Evolutionary conservation across 768 basidiomycete species (phyloP).

Genomic region (Nidularia sp.): DNA sequence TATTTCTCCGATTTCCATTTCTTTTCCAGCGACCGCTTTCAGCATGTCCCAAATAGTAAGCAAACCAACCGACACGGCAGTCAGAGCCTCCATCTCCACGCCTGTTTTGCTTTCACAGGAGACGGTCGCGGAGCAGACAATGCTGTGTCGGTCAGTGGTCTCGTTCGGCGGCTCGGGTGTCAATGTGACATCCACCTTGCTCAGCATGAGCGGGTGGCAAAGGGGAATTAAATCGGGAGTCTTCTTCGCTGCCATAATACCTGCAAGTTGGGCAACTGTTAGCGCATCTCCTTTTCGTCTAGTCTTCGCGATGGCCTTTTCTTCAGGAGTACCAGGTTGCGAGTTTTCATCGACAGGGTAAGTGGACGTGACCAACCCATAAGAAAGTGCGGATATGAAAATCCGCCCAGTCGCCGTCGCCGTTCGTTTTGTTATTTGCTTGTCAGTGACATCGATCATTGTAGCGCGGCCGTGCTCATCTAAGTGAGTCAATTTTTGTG

Average conservation of each 20-base stretch:
- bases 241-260: constrained; percentile 83
- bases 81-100: constrained; percentile 92
- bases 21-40: constrained; percentile 83
- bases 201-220: constrained; percentile 79
- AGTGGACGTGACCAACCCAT: constrained; percentile 51
- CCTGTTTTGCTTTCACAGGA: constrained; percentile 79
- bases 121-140: constrained; percentile 65
- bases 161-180: constrained; percentile 32
- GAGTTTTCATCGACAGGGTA: constrained; percentile 21
- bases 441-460: constrained; percentile 81
- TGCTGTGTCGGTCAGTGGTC: constrained; percentile 31
- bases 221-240: constrained; percentile 83
- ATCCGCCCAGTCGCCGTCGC: constrained; percentile 80
- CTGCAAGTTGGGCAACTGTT: constrained; percentile 78
- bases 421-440: constrained; percentile 53
- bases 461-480: constrained; percentile 63
- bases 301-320: constrained; percentile 44
- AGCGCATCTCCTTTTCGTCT: constrained; percentile 66
- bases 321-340: constrained; percentile 11
- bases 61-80: constrained; percentile 73
- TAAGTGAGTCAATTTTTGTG: constrained; percentile 60
- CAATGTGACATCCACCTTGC: constrained; percentile 64
- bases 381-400: constrained; percentile 60
- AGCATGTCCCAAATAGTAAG: constrained; percentile 94
- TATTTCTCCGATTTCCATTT: constrained; percentile 76